Base-by-base conservation (phyloP, 1,284 basidiomycete genomes). In the Leccinum subatratum region DNA sequence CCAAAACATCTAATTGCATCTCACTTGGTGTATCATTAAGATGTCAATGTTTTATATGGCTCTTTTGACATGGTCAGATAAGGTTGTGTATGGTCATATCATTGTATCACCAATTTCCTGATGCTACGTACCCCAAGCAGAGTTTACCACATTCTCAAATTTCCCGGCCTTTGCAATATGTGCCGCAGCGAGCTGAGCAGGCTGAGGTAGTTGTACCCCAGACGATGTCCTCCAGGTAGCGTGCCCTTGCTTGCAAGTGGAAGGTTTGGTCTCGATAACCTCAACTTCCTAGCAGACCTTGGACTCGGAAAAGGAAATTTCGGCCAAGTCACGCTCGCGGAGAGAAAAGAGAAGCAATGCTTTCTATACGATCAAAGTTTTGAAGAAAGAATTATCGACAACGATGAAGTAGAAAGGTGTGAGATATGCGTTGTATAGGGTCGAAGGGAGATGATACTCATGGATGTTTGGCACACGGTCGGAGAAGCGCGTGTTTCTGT, bases 331-430 rank as follows among this genome's bases (percentile, higher is more conserved):
- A 99, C 99, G 97, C 83, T 99, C 65, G 97, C 97, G 20, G 97
- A 99, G 28, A 79, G 97, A 99, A 83, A 99, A 98, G 86, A 89
- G 86, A 74, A 86, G 89, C 32, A 94, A 89, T 73, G 88, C 86
- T 67, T 79, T 99, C 67, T 99, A 93, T 78, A 97, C 97, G n/a
- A 98, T 99, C 85, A 99, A 99, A 81, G 97, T 99, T 48, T 80
- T 99, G 77, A 99, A 99, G 85, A 99, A 99, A 79, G 97, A 99
- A 81, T 99, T 99, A 99, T 99, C 72, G 97, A 99, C 77, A 99
- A 99, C 72, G 97, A 99, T 79, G 97, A 99, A 82, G 95, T 99
- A 6, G 97, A 99, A 81, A 97, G 94, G 95, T 95, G 69, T 65
- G 66, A 42, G 64, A 64, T 7, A 61, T 51, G 65, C 58, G 64